phyloP scores from a whole-genome alignment of 352 stramenopile genomes.

The Pythium brassicae region DNA sequence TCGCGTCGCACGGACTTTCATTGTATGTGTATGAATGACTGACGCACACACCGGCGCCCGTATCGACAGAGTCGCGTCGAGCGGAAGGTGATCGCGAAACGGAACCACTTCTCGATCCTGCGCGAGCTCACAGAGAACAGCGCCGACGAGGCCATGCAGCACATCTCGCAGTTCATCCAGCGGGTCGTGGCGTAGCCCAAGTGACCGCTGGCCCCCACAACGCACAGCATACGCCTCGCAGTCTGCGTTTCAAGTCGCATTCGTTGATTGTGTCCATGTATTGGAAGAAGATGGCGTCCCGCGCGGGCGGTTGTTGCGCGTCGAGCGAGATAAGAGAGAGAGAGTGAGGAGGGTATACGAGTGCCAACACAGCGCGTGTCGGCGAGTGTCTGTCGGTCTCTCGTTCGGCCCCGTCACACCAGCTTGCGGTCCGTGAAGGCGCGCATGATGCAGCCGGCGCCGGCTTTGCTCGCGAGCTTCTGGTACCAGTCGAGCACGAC shows the following conservation, averaged over 20 bases:
- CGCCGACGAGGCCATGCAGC: conserved; percentile 32
- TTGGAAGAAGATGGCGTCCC: background rate
- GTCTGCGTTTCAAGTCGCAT: too few species aligned
- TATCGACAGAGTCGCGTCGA: conserved; percentile 31
- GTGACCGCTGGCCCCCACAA: too few species aligned
- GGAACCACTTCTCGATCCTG: conserved; percentile 79
- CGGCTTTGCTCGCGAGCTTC: conserved; percentile 81
- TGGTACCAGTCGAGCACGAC: conserved; percentile 87
- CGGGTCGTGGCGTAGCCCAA: conserved; percentile 1
- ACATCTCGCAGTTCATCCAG: conserved; percentile 45
- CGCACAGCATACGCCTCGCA: background rate
- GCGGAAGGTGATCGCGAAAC: conserved; percentile 34
- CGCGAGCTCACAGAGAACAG: conserved; percentile 39
- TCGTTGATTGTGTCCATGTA: too few species aligned
- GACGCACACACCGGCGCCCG: background rate
- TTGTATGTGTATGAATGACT: too few species aligned
- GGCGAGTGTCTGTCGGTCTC: too few species aligned
- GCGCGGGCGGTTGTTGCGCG: too few species aligned
- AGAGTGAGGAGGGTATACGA: too few species aligned
- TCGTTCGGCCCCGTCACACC: conserved; percentile 60
- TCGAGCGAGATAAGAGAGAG: too few species aligned
- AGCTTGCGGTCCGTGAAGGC: conserved; percentile 86
- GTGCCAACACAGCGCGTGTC: background rate
- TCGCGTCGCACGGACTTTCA: too few species aligned
- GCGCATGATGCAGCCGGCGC: conserved; percentile 84